Base-by-base conservation (phyloP, 2,329 filamentous ascomycete species). In the Alternaria ventricosa region DNA sequence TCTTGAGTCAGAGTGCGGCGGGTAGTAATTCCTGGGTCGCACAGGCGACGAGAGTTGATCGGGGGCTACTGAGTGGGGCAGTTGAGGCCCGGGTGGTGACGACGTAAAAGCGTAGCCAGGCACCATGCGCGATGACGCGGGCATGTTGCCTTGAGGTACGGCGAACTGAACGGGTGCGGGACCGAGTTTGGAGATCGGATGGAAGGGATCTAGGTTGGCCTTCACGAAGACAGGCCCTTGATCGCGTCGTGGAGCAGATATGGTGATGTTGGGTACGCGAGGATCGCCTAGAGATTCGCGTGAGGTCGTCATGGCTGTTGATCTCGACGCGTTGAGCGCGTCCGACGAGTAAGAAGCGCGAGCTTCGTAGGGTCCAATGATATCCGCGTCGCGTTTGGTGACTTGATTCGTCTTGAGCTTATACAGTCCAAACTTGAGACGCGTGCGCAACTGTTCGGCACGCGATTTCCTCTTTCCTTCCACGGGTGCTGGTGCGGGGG, bases 391-490 rank as follows among this genome's bases (percentile, higher is more conserved):
- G 1, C 90, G 89, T 27, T 92, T 84, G 61, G 87, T 82, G 57
- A 88, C 86, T 79, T 94, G 92, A 63, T 91, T 89, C 2, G 91
- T 94, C 61, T 86, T 86, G 68, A 94, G 84, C 80, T 94, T 94
- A 83, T 93, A 94, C 73, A 87, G 87, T 13, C 90, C 92, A 20
- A 93, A 86, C 27, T 87, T 85, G 15, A 94, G 86, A n/a, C 91
- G 87, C 10, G 92, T 84, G 55, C 86, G 86, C 47, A 94, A 83
- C 53, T 88, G 87, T 73, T 91, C 87, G 20, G 89, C 89, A 79
- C 87, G 86, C 86, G 91, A 77, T 50, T 56, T 69, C 41, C 65
- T 75, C 47, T 66, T 58, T 50, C 64, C 61, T 30, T 59, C 62
- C 18, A 61, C 51, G 15, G 56, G 50, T 25, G 61, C 43, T 27